These are phyloP conservation scores for Diaporthe sp. DNA, from an alignment of 2,329 filamentous ascomycete species.

Conservation along the genomic window DNA sequence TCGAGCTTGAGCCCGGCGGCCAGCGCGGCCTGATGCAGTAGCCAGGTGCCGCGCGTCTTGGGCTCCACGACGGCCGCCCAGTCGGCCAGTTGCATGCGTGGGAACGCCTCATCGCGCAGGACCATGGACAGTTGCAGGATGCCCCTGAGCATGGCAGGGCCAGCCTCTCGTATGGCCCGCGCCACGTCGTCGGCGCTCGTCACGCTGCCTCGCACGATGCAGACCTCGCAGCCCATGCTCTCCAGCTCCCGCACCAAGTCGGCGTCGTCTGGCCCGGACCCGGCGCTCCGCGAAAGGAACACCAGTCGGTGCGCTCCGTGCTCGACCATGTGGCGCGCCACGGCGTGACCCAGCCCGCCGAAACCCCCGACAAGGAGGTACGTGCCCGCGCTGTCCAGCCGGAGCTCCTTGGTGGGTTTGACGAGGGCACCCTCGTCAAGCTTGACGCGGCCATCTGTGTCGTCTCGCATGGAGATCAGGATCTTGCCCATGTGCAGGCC, in stretches of 20 bases:
- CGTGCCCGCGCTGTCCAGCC: background rate
- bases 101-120: background rate
- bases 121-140: slow-evolving; percentile 9
- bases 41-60: slow-evolving; percentile 44
- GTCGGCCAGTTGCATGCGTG: slow-evolving; percentile 45
- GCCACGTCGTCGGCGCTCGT: background rate
- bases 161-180: background rate
- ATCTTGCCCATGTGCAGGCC: slow-evolving; percentile 48
- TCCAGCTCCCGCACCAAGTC: background rate
- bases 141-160: background rate
- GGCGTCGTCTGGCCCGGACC: background rate
- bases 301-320: slow-evolving; percentile 36
- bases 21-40: slow-evolving; percentile 45
- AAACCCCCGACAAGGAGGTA: slow-evolving; percentile 46
- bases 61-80: slow-evolving; percentile 45
- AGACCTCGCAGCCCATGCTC: slow-evolving; percentile 5
- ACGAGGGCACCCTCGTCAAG: background rate
- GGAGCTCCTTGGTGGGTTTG: background rate
- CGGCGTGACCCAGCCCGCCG: slow-evolving; percentile 44
- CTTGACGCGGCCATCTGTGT: background rate
- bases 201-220: slow-evolving; percentile 14
- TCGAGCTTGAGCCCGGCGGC: slow-evolving; percentile 45
- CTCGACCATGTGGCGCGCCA: slow-evolving; percentile 39
- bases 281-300: slow-evolving; percentile 16
- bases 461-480: slow-evolving; percentile 43